Base-by-base conservation (phyloP, 2,329 filamentous ascomycete genomes). In the Aspergillus alliaceus region DNA sequence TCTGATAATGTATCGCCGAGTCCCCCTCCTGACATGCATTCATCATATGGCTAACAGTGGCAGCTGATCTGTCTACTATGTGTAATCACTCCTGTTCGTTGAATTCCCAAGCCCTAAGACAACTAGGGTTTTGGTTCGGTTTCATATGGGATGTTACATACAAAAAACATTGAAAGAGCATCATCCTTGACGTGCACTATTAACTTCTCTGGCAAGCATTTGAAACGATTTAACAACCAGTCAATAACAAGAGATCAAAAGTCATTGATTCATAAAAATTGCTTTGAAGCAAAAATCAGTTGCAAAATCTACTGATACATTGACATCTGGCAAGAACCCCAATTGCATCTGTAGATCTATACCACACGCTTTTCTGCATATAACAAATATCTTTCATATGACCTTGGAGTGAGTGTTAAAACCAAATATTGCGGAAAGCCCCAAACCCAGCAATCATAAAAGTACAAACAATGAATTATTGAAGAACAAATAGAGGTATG, bases 381-480 rank as follows among this genome's bases (percentile, higher is more conserved):
- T 15, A 39, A 29, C 20, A 18, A 35, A 42, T 24, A n/a, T 34
- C 40, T 25, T 6, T 20, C 37, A 32, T 29, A 25, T 15, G 20
- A 27, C 29, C 14, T 48, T 25, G 39, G 27, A 14, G 20, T 24
- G 18, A 18, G 6, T 34, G 51, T 8, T 32, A 48, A 7, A 18
- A 22, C n/a, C 51, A 29, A 7, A 53, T 53, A 22, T 34, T 53
- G 51, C 29, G 51, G 35, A 35, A 34, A 51, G 35, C 27, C 34
- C 32, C 44, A 49, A 32, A 40, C 20, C 53, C 35, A 55, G 31
- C 51, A 54, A 53, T n/a, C 54, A 47, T 29, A 32, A 49, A 15
- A 25, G 46, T 47, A 59, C 27, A 47, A 29, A 56, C 40, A 46
- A 57, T 25, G 50, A 56, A 34, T 35, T 24, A 53, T 32, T 54